A percentile compares a stretch with the other conserved stretches of the same genome.
Conservation (phyloP, 345 rosid genomes). For the Salix dunnii region DNA sequence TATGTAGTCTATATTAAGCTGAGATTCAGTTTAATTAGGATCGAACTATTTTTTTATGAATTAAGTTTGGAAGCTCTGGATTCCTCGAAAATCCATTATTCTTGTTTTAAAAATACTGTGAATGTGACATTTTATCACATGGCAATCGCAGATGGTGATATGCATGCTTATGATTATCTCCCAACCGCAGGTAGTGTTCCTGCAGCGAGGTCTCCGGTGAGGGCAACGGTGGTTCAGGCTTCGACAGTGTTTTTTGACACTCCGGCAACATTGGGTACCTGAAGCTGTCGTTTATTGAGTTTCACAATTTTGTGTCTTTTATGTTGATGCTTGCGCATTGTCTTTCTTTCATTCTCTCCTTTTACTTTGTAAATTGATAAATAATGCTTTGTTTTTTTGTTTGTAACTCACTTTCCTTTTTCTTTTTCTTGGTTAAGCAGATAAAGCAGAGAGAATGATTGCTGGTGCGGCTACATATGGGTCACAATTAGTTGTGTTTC, state of each 20-base stretch:
- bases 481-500: constrained; percentile 25
- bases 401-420: not conserved
- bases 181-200: not conserved
- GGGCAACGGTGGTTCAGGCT: constrained; percentile 26
- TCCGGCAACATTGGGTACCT: constrained; percentile 24
- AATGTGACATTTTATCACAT: not conserved
- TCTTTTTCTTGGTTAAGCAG: constrained; percentile 3
- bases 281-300: not conserved
- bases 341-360: too few relatives aligned
- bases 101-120: too few relatives aligned
- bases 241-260: constrained; percentile 19
- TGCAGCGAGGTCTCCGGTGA: not conserved
- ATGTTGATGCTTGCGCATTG: too few relatives aligned
- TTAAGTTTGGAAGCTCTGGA: too few relatives aligned
- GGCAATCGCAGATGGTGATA: not conserved
- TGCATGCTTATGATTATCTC: not conserved
- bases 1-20: too few relatives aligned
- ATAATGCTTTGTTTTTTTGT: not conserved
- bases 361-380: not conserved
- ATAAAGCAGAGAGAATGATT: constrained; percentile 24
- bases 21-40: too few relatives aligned
- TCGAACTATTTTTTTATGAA: too few relatives aligned
- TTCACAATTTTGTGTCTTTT: not conserved
- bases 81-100: too few relatives aligned
- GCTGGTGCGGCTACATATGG: constrained; percentile 19